A percentile compares a stretch with the other conserved stretches of the same genome.
These are phyloP conservation scores for Aspergillus conjunctus DNA, from an alignment of 495 filamentous ascomycete genomes.

Conservation along the genomic window DNA sequence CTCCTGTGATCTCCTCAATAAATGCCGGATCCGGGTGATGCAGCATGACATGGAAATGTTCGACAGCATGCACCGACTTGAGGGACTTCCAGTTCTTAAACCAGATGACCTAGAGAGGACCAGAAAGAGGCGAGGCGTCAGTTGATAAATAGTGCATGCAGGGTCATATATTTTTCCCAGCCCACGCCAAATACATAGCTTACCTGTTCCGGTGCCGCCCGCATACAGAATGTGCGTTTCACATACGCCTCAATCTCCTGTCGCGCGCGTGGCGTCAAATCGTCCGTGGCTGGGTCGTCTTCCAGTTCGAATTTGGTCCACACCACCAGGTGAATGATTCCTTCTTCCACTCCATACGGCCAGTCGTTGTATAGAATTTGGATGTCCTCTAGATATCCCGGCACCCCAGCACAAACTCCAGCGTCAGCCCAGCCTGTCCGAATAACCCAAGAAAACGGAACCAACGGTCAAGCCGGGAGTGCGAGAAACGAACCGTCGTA, in stretches of 20 bases:
- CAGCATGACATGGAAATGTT: conserved; percentile 94
- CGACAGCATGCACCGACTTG: conserved; percentile 82
- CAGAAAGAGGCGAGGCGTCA: background rate
- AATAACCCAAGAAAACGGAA: background rate
- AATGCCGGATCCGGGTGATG: conserved; percentile 70
- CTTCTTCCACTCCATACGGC: conserved; percentile 78
- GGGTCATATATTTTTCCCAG: background rate
- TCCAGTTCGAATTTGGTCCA: conserved; percentile 89
- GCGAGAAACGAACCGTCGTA: conserved; percentile 44
- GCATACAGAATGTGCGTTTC: conserved; percentile 58
- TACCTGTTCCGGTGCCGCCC: conserved; percentile 49
- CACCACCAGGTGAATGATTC: conserved; percentile 79
- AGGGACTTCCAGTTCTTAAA: conserved; percentile 86
- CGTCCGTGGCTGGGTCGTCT: conserved; percentile 63
- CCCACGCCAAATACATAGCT: conserved; percentile 1
- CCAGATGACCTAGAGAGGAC: conserved; percentile 66
- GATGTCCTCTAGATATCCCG: conserved; percentile 57
- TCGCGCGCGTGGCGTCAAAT: conserved; percentile 64
- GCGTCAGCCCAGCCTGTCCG: conserved; percentile 3
- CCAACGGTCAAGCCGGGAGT: background rate
- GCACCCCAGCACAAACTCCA: background rate
- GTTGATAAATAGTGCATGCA: background rate
- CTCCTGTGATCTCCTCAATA: conserved; percentile 69
- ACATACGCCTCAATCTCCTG: conserved; percentile 70
- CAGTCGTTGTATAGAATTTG: conserved; percentile 86